Conservation (phyloP, 345 rosid genomes). For the Citrus hindsii region DNA sequence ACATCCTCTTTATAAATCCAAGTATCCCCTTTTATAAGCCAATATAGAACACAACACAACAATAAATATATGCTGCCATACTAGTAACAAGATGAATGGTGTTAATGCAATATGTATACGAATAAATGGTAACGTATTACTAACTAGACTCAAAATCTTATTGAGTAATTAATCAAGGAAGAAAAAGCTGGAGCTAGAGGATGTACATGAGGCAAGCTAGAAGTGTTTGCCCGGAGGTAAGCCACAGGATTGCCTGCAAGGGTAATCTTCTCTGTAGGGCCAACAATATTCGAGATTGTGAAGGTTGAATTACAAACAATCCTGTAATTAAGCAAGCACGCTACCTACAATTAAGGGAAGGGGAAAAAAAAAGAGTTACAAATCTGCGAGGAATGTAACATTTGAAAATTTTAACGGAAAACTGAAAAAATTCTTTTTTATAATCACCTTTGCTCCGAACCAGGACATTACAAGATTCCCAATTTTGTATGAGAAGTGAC, state of each 20-base stretch:
- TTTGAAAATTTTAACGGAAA: background rate
- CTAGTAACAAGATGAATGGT: no score
- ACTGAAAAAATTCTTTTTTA: background rate
- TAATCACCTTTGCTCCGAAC: conserved; percentile 43
- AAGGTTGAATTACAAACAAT: conserved; percentile 49
- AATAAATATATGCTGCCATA: no score
- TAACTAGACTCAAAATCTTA: background rate
- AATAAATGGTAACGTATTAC: background rate
- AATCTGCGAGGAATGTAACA: background rate
- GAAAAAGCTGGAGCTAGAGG: background rate
- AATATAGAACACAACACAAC: no score
- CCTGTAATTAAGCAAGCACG: conserved; percentile 43
- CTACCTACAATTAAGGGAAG: conserved; percentile 28
- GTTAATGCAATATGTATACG: no score
- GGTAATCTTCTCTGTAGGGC: conserved; percentile 48
- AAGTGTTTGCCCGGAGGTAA: conserved; percentile 33
- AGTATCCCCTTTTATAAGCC: no score
- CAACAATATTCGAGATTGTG: conserved; percentile 52
- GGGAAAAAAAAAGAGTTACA: background rate
- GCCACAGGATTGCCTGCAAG: conserved; percentile 41
- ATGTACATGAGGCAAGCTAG: conserved; percentile 47
- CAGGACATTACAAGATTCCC: conserved; percentile 35
- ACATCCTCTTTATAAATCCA: no score
- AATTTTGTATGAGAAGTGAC: conserved; percentile 44
- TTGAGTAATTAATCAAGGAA: background rate